Evolutionary conservation across 208 protist genomes (phyloP).

Genomic region (Leishmania tarentolae): DNA sequence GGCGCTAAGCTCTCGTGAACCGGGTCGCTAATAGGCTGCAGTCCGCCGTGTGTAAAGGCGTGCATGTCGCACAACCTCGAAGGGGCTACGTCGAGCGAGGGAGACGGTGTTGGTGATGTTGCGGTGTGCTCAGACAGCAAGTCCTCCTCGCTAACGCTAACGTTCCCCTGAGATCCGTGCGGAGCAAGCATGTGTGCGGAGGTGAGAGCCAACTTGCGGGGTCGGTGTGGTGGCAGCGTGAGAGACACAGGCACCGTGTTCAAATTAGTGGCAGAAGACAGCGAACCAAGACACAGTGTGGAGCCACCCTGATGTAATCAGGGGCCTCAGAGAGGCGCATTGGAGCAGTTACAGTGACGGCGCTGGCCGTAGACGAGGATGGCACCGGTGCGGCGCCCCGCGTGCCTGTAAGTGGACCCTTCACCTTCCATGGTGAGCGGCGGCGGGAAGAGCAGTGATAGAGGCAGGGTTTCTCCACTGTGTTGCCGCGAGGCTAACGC

Average conservation of each 20-base stretch:
- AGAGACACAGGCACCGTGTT: background rate
- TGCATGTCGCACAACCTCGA: background rate
- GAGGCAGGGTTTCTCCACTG: background rate
- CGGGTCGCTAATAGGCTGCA: background rate
- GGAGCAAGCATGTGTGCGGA: background rate
- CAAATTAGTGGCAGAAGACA: background rate
- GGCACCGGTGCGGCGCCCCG: background rate
- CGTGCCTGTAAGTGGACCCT: background rate
- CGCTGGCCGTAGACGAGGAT: background rate
- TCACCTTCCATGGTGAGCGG: slow-evolving; percentile 2
- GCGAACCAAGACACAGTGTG: background rate
- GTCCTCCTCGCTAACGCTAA: background rate
- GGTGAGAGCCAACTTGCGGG: background rate
- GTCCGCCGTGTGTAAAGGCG: background rate
- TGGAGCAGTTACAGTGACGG: background rate
- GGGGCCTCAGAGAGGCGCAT: background rate
- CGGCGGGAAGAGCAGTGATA: background rate
- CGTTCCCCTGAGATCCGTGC: background rate
- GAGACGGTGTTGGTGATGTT: background rate
- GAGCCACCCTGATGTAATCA: background rate
- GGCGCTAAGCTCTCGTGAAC: background rate
- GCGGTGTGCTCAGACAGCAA: background rate
- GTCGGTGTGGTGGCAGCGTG: background rate
- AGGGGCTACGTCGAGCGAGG: too few relatives aligned
- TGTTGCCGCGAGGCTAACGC: background rate